Evolutionary conservation across 163 green algal species (phyloP), one percentile per base, ranked within the genome.

Genomic region (Trebouxia gelatinosa): DNA sequence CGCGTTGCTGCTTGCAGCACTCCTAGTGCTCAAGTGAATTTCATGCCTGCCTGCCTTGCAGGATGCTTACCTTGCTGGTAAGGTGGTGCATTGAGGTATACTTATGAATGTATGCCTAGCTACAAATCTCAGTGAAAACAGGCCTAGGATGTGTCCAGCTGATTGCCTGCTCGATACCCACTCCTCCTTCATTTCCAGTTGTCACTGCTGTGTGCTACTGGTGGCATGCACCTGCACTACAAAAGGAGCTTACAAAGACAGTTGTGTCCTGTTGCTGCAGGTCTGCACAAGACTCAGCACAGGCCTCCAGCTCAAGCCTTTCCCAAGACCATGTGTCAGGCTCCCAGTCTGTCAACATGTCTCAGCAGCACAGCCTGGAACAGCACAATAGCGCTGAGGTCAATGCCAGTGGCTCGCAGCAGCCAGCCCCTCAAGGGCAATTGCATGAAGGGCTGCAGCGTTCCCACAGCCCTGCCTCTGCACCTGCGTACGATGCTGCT

Each of bases 401-500:
- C 13, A 26, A 28, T 40, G 0, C 28, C 17, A 16, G 28, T 17
- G 3, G 2, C 2, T 26, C 29, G 28, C 21, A 50, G 3, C 35
- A 72, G 21, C 21, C 35, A 5, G 64, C 35, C 34, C 31, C 35
- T 28, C 64, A 51, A 37, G 16, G 28, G 32, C 21, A 29, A 13
- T 43, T 72, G 35, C 35, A 31, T 34, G 64, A 72, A 51, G 64
- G 64, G 21, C 21, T 72, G 23, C 64, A 72, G 64, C 64, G 64
- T 51, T 35, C 50, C 21, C 50, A 51, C 64, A 72, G 64, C 64
- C 64, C 64, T 0, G 37, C 21, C 1, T 29, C 35, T 31, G 9
- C 6, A 6, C 38, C n/a, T 5, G 32, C 35, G 21, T 72, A 54
- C 50, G 64, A 72, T 72, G 64, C 64, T 72, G 64, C 64, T 34